Base-by-base conservation (phyloP, 106 monocot species). In the Amphibolis antarctica region DNA sequence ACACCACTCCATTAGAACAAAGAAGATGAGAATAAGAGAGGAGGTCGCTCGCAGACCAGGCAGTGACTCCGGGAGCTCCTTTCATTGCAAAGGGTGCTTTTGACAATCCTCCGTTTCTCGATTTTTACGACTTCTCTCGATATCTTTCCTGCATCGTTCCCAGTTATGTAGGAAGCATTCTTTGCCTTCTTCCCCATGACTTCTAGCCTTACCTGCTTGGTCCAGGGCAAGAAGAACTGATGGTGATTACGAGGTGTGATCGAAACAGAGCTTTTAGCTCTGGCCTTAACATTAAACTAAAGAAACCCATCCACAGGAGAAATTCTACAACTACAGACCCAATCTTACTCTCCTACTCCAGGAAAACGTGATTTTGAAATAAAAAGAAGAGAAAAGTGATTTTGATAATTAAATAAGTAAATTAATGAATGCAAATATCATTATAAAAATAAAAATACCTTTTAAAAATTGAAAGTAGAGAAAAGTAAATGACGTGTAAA, bases 11-110 rank as follows among this genome's bases (percentile, higher is more conserved):
- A 20, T 23, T 10, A 52, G 29, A 62, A 13, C 5, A 49, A 50
- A 42, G 18, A n/a, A 47, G 18, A 55, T 26, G 42, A 46, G 14
- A 6, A 65, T 20, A 10, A 24, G 6, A 67, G 18, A 56, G 30
- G 25, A n/a, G n/a, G n/a, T n/a, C n/a, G n/a, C n/a, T 7, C 43
- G 62, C 80, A 27, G 52, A 98, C 96, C 84, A 90, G 42, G 75
- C 96, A 98, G 55, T 98, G 96, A 66, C 96, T 98, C 44, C 96
- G 61, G 10, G 96, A 98, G 59, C 90, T 90, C 77, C 96, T 78
- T 42, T 98, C 90, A 52, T 98, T 98, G 60, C 87, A 98, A 42
- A 87, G 82, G 12, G 96, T 98, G 69, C 85, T 98, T 58, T 81
- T 90, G 57, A 98, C 90, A 42, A 90, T 87, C 23, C 96, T 71